Evolutionary conservation across 371 early-diverging fungal genomes (phyloP).

Genomic region (Quaeritorhiza haematococci): DNA sequence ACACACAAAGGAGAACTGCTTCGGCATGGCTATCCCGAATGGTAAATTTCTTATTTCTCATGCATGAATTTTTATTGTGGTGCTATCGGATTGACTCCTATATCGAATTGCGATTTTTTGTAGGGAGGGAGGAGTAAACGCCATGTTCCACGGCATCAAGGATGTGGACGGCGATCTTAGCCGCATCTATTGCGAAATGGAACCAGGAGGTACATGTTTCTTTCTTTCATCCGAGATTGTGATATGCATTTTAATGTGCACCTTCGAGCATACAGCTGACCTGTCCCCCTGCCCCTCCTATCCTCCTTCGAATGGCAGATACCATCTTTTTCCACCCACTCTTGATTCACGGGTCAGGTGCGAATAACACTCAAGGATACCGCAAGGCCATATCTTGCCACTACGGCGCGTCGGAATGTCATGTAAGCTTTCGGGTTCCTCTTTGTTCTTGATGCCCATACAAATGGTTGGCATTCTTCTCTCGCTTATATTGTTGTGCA

Average conservation of each 20-base stretch:
- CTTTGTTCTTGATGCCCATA: no score
- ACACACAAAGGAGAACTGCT: constrained; percentile 11
- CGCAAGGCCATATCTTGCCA: constrained; percentile 11
- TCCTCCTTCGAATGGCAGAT: no score
- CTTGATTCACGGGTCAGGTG: constrained; percentile 12
- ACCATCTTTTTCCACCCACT: constrained; percentile 10
- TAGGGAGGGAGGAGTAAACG: background rate
- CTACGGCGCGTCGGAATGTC: no score
- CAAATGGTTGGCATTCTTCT: no score
- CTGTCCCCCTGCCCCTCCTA: no score
- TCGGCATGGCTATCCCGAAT: constrained; percentile 8
- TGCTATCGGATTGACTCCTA: background rate
- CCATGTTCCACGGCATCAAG: constrained; percentile 1
- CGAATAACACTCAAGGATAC: constrained; percentile 6
- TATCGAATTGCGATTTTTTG: no score
- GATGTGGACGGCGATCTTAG: no score
- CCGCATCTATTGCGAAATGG: constrained; percentile 8
- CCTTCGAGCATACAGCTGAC: background rate
- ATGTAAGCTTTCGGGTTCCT: no score
- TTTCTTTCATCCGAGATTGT: background rate
- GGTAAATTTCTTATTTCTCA: background rate
- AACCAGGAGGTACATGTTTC: constrained; percentile 15
- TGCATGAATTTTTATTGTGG: background rate
- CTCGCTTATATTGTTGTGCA: no score
- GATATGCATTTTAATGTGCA: background rate